phyloP scores from a whole-genome alignment of 108 stramenopile genomes.

The Cyclotella sp. region DNA sequence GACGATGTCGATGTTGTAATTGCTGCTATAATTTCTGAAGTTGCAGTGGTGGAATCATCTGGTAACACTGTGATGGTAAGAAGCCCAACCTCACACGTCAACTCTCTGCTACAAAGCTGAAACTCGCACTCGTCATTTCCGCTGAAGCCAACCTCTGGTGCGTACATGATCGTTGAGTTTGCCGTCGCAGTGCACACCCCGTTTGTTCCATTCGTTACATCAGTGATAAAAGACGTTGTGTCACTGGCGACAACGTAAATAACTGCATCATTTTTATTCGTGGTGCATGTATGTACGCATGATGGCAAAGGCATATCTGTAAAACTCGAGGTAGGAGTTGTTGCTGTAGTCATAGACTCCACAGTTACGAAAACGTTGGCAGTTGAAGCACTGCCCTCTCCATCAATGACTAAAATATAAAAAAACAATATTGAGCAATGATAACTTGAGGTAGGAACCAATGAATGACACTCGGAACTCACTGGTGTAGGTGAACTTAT shows the following conservation, averaged over 20 bases:
- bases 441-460: not conserved
- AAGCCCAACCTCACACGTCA: not conserved
- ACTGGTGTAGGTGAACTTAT: slow-evolving; percentile 17
- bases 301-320: not conserved
- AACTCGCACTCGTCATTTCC: slow-evolving; percentile 18
- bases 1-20: not conserved
- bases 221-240: not conserved
- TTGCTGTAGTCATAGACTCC: not conserved
- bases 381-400: not conserved
- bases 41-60: not conserved
- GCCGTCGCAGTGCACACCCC: slow-evolving; percentile 1
- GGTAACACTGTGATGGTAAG: slow-evolving; percentile 13
- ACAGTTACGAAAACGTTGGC: slow-evolving; percentile 16
- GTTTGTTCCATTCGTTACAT: not conserved
- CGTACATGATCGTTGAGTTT: slow-evolving; percentile 14
- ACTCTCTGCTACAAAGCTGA: not conserved
- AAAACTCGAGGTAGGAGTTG: not conserved
- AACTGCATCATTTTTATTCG: not conserved
- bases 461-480: not conserved
- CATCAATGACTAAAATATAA: slow-evolving; percentile 8
- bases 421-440: not conserved
- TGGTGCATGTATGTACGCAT: slow-evolving; percentile 2
- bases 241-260: slow-evolving; percentile 21
- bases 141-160: slow-evolving; percentile 3
- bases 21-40: not conserved